phyloP scores from a whole-genome alignment of 148 eudicot species.

The Simmondsia chinensis region DNA sequence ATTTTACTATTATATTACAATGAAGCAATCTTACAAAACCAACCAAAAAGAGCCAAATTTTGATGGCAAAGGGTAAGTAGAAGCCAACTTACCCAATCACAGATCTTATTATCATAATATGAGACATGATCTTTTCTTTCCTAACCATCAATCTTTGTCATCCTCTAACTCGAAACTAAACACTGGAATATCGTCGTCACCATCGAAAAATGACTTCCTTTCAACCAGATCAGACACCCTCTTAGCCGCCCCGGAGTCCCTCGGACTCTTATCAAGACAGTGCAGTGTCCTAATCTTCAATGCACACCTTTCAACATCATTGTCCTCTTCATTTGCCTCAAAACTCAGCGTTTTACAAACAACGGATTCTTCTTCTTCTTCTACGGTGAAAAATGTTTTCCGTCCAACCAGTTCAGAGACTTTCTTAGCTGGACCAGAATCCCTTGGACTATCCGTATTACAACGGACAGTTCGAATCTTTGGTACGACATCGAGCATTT shows the following conservation, averaged over 20 bases:
- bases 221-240: slow-evolving; percentile 67
- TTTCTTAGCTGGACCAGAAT: slow-evolving; percentile 73
- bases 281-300: slow-evolving; percentile 32
- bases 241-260: slow-evolving; percentile 81
- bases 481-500: slow-evolving; percentile 44
- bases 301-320: slow-evolving; percentile 21
- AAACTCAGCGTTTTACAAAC: slow-evolving; percentile 52
- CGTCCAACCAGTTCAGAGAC: slow-evolving; percentile 55
- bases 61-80: too few species aligned
- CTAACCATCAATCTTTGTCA: slow-evolving; percentile 9
- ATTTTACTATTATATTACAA: too few species aligned
- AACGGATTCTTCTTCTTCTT: slow-evolving; percentile 25
- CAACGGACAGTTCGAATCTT: slow-evolving; percentile 38
- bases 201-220: slow-evolving; percentile 42
- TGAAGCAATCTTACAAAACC: too few species aligned
- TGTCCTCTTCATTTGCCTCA: slow-evolving; percentile 32
- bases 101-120: background rate
- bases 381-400: slow-evolving; percentile 37
- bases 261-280: slow-evolving; percentile 31
- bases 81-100: too few species aligned
- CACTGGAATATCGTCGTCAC: slow-evolving; percentile 21
- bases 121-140: background rate
- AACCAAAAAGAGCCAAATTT: too few species aligned
- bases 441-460: slow-evolving; percentile 48
- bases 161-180: slow-evolving; percentile 54